A percentile compares a stretch with the other conserved stretches of the same genome.
Evolutionary conservation across 78 protist species (phyloP).

Genomic region (Emiliania huxleyi): DNA sequence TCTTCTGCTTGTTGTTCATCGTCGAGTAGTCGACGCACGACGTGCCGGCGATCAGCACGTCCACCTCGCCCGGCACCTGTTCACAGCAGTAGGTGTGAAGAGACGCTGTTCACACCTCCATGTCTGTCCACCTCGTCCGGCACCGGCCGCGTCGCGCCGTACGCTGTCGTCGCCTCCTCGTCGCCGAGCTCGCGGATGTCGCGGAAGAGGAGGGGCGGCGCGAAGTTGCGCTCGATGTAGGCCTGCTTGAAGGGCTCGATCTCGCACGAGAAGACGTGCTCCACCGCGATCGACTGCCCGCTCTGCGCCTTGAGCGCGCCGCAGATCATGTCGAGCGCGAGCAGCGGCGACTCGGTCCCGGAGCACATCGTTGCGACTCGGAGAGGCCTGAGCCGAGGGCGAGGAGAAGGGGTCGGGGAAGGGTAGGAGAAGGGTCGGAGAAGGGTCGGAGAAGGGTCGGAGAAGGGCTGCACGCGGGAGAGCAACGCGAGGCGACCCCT

Average conservation of each 20-base stretch:
- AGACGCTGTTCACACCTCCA: no score
- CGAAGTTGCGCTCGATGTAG: constrained; percentile 53
- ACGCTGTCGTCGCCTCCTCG: constrained; percentile 47
- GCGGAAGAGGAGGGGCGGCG: constrained; percentile 44
- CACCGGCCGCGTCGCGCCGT: constrained; percentile 17
- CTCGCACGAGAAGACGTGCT: constrained; percentile 56
- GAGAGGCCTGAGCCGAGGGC: no score
- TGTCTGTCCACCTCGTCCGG: constrained; percentile 46
- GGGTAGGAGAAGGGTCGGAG: background rate
- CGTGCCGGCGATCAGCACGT: constrained; percentile 53
- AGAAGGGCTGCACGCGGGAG: no score
- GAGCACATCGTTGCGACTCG: constrained; percentile 48
- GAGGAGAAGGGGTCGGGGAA: background rate
- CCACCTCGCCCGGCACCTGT: constrained; percentile 46
- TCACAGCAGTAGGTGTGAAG: no score
- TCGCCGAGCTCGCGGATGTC: constrained; percentile 52
- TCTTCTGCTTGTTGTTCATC: constrained; percentile 21
- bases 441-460: no score
- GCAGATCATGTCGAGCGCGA: constrained; percentile 43
- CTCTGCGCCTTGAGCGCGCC: background rate
- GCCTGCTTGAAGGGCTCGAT: constrained; percentile 61
- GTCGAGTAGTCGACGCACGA: constrained; percentile 37
- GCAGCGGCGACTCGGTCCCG: constrained; percentile 50
- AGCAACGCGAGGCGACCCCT: no score
- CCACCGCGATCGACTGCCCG: background rate